Conservation (phyloP, 1,139 yeast species). For the Nakaseomyces nivariensis region DNA sequence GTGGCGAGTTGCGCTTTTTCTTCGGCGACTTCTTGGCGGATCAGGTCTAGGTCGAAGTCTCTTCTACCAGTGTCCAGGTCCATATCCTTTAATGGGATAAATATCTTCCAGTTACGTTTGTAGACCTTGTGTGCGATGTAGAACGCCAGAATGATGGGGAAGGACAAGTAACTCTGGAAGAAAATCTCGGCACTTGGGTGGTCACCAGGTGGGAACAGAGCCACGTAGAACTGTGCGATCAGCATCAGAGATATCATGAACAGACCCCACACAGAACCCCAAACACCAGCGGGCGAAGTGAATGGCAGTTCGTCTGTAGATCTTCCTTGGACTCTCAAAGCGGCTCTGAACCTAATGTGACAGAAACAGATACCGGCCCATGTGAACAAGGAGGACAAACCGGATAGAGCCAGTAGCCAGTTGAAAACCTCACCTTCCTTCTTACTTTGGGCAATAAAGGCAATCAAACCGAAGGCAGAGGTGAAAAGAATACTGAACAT, state of each 20-base stretch:
- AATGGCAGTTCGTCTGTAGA: constrained; percentile 44
- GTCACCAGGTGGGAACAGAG: constrained; percentile 55
- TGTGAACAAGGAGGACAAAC: constrained; percentile 54
- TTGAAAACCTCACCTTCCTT: constrained; percentile 48
- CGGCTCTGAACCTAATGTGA: constrained; percentile 57
- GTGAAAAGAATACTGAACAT: constrained; percentile 44
- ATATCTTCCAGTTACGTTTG: constrained; percentile 46
- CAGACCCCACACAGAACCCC: constrained; percentile 45
- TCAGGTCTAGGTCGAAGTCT: constrained; percentile 53
- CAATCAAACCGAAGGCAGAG: constrained; percentile 44
- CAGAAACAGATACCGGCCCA: constrained; percentile 59
- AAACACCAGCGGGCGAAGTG: constrained; percentile 45
- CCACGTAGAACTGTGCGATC: constrained; percentile 45
- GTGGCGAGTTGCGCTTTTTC: constrained; percentile 47
- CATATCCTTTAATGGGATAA: constrained; percentile 42
- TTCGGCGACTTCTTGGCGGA: constrained; percentile 60
- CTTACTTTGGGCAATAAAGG: constrained; percentile 49
- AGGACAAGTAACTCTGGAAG: constrained; percentile 55
- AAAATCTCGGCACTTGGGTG: constrained; percentile 42
- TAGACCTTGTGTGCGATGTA: constrained; percentile 50
- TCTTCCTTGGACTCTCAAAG: constrained; percentile 50
- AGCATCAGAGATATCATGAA: constrained; percentile 41
- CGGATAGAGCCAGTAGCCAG: constrained; percentile 62
- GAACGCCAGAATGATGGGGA: constrained; percentile 48
- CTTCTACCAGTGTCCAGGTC: constrained; percentile 71